Conservation (phyloP, 2,329 filamentous ascomycete genomes). For the Triangularia verruculosa region DNA sequence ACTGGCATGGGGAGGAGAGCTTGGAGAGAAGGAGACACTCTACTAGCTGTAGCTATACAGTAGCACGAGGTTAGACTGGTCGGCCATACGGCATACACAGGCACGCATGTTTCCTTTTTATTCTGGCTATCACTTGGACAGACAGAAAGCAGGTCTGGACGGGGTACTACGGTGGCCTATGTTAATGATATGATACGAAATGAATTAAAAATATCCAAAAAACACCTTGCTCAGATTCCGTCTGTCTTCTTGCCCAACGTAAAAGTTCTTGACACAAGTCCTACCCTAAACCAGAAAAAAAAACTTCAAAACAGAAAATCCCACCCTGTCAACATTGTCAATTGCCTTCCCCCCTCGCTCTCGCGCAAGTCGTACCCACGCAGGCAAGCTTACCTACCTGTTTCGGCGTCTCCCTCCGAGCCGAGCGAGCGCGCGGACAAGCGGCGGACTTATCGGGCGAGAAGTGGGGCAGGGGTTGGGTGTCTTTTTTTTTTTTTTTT, state of each 20-base stretch:
- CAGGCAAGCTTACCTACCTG: background rate
- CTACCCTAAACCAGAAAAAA: background rate
- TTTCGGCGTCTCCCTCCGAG: background rate
- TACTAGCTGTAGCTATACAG: background rate
- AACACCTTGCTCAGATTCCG: background rate
- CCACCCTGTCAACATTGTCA: background rate
- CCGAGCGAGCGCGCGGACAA: background rate
- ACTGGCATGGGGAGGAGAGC: background rate
- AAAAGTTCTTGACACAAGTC: background rate
- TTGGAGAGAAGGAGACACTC: background rate
- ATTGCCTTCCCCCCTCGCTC: background rate
- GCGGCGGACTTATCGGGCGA: constrained; percentile 2
- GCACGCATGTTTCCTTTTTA: background rate
- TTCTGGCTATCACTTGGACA: background rate
- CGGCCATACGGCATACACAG: background rate
- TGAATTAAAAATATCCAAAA: background rate
- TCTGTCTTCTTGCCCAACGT: background rate
- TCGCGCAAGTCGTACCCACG: too few species aligned
- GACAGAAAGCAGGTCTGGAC: background rate
- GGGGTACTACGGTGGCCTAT: background rate
- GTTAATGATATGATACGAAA: constrained; percentile 5
- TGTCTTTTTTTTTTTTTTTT: background rate
- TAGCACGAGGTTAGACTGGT: background rate
- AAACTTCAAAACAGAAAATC: background rate
- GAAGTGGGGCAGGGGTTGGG: background rate